Conservation (phyloP, 2,329 filamentous ascomycete species). For the Coniella vitis region DNA sequence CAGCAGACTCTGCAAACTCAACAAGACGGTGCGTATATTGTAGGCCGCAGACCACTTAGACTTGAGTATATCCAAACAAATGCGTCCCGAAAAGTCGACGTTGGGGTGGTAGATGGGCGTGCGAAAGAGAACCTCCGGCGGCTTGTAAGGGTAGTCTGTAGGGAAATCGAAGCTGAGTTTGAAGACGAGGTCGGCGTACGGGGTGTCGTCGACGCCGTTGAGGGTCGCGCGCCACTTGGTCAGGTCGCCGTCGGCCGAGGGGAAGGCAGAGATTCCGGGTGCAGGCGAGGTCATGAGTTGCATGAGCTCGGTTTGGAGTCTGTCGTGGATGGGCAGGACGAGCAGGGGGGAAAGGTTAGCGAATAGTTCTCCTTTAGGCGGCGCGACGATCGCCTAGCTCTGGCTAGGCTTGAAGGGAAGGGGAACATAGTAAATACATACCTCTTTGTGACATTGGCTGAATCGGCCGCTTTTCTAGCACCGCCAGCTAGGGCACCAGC, state of each 20-base stretch:
- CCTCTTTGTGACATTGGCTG: conserved; percentile 71
- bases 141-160: conserved; percentile 83
- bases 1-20: conserved; percentile 90
- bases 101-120: conserved; percentile 99
- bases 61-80: conserved; percentile 96
- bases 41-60: conserved; percentile 99
- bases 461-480: conserved; percentile 53
- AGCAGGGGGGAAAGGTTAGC: not conserved
- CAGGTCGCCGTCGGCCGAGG: conserved; percentile 80
- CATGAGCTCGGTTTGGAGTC: conserved; percentile 96
- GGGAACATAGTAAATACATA: too few relatives aligned
- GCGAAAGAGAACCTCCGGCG: conserved; percentile 91
- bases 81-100: conserved; percentile 92
- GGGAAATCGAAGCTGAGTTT: conserved; percentile 92
- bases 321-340: conserved; percentile 29
- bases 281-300: conserved; percentile 94
- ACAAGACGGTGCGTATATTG: conserved; percentile 86
- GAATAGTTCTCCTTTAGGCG: not conserved
- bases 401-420: too few relatives aligned
- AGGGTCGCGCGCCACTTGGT: conserved; percentile 93
- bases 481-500: conserved; percentile 51
- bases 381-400: not conserved
- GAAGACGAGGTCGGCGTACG: conserved; percentile 80
- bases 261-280: conserved; percentile 91
- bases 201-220: conserved; percentile 81